These are phyloP conservation scores for Neckera pumila DNA, from an alignment of 225 moss, liverwort and hornwort species.

Conservation along the genomic window DNA sequence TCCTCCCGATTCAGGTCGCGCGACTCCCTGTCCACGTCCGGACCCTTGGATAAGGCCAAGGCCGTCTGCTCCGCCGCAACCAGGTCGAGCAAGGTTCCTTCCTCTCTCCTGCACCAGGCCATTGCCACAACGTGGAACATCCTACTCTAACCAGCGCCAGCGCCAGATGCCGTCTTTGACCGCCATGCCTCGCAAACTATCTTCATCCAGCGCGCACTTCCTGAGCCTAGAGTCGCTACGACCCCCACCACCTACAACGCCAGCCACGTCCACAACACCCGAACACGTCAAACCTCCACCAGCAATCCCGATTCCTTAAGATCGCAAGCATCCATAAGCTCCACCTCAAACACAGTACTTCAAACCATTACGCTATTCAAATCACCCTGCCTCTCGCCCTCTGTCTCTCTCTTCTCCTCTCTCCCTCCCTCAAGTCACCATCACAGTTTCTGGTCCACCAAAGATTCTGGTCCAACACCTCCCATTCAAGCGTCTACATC, in stretches of 20 bases:
- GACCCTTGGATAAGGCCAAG: constrained; percentile 1
- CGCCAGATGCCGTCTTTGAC: background rate
- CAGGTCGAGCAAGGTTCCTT: constrained; percentile 9
- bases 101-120: constrained; percentile 16
- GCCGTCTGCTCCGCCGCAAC: constrained; percentile 18
- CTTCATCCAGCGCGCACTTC: background rate
- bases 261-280: background rate
- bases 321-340: background rate
- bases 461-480: background rate
- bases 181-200: background rate
- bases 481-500: background rate
- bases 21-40: background rate
- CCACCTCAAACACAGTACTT: background rate
- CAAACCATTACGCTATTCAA: background rate
- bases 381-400: background rate
- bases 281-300: background rate
- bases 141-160: background rate
- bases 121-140: constrained; percentile 1
- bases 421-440: background rate
- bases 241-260: background rate
- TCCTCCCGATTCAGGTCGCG: background rate
- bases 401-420: background rate
- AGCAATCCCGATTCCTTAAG: background rate
- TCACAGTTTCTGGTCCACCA: background rate
- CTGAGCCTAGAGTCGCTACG: background rate